phyloP scores from a whole-genome alignment of 2,329 filamentous ascomycete species.

The Tetracladium maxilliforme region DNA sequence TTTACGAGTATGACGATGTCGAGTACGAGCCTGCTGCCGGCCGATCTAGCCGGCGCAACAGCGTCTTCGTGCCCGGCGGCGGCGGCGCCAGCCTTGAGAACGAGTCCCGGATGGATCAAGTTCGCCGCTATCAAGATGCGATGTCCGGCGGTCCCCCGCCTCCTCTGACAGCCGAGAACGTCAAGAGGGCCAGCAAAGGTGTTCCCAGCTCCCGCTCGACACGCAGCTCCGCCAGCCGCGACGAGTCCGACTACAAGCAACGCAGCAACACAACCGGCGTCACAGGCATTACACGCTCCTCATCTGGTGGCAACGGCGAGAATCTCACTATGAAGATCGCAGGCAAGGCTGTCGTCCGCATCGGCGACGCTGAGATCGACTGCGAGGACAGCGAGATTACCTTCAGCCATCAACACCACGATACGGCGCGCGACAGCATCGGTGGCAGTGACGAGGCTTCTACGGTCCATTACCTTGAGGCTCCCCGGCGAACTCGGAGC shows the following conservation, averaged over 20 bases:
- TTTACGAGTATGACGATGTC: too few species aligned
- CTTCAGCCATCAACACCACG: slow-evolving; percentile 43
- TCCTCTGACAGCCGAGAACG: slow-evolving; percentile 38
- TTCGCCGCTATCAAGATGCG: slow-evolving; percentile 36
- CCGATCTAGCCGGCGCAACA: too few species aligned
- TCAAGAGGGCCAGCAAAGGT: slow-evolving; percentile 29
- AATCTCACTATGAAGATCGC: slow-evolving; percentile 47
- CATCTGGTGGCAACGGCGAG: slow-evolving; percentile 29
- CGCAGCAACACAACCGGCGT: slow-evolving; percentile 47
- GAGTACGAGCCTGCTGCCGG: too few species aligned
- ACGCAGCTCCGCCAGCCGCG: slow-evolving; percentile 42
- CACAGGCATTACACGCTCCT: slow-evolving; percentile 27
- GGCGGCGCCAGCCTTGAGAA: too few species aligned
- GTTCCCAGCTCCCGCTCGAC: slow-evolving; percentile 39
- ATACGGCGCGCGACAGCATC: slow-evolving; percentile 17
- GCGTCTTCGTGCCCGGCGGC: too few species aligned
- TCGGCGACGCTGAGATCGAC: slow-evolving; percentile 41
- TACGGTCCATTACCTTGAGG: slow-evolving; percentile 34
- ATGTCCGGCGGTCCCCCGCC: slow-evolving; percentile 27
- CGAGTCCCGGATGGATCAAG: slow-evolving; percentile 25
- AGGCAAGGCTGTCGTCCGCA: slow-evolving; percentile 37
- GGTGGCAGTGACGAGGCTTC: slow-evolving; percentile 35
- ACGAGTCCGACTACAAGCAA: slow-evolving; percentile 49
- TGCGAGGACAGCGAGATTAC: slow-evolving; percentile 41
- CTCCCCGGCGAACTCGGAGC: slow-evolving; percentile 26